phyloP scores from a whole-genome alignment of 345 rosid species.

The Linum lewisii region DNA sequence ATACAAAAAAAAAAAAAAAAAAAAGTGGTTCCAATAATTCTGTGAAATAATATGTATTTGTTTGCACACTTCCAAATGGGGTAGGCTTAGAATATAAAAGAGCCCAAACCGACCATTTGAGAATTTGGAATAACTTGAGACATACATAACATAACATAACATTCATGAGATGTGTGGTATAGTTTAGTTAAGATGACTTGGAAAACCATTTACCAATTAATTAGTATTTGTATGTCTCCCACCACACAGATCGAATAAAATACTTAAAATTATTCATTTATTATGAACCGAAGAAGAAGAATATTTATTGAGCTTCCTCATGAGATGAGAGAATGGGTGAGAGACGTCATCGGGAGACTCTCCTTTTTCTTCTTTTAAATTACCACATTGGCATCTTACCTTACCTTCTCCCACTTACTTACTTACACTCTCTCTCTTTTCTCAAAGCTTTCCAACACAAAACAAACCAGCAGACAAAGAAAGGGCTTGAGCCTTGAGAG shows the following conservation, averaged over 20 bases:
- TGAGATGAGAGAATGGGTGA: constrained; percentile 27
- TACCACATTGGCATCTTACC: constrained; percentile 16
- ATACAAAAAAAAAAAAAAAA: no score
- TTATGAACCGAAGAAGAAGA: constrained; percentile 36
- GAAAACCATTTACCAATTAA: neutral
- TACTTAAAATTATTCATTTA: no score
- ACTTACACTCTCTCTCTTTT: no score
- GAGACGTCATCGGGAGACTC: no score
- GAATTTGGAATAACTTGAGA: neutral
- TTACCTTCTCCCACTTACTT: constrained; percentile 29
- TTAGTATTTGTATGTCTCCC: constrained; percentile 2
- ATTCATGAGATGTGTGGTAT: neutral
- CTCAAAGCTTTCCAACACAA: no score
- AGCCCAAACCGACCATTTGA: neutral
- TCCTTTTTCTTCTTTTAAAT: constrained; percentile 41
- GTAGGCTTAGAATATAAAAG: no score
- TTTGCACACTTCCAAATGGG: no score
- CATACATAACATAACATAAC: neutral
- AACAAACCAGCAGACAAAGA: no score
- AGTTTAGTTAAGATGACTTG: constrained; percentile 9
- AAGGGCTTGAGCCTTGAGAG: no score
- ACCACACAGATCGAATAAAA: constrained; percentile 12
- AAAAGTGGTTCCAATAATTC: no score
- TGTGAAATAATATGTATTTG: no score
- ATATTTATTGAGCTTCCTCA: constrained; percentile 37